A percentile compares a stretch with the other conserved stretches of the same genome.
phyloP scores from a whole-genome alignment of 352 stramenopile genomes.

The Phytophthora pinifolia region DNA sequence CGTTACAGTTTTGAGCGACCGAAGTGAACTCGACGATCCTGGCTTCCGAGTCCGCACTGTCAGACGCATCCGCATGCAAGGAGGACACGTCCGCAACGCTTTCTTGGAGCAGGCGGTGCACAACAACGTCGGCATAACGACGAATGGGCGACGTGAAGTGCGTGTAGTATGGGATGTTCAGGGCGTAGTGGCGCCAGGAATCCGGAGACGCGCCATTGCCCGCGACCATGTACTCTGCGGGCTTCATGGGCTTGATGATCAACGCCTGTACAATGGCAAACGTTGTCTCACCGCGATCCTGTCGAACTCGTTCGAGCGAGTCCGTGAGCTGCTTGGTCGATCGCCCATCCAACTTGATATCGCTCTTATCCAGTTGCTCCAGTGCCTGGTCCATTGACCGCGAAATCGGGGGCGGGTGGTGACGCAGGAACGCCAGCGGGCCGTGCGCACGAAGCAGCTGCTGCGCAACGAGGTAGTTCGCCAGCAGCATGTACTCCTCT shows the following conservation, averaged over 20 bases:
- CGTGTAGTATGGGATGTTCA: conserved; percentile 98
- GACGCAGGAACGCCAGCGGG: conserved; percentile 88
- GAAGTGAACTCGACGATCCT: conserved; percentile 44
- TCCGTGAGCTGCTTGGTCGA: conserved; percentile 81
- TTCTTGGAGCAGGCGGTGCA: conserved; percentile 69
- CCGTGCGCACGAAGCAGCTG: conserved; percentile 90
- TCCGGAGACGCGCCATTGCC: conserved; percentile 65
- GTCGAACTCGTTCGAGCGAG: conserved; percentile 79
- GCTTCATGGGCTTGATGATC: conserved; percentile 94
- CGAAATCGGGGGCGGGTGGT: conserved; percentile 82
- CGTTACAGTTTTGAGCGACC: conserved; percentile 78
- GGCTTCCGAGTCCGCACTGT: conserved; percentile 18
- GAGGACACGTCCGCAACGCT: conserved; percentile 30
- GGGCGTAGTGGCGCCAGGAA: conserved; percentile 94
- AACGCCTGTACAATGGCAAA: conserved; percentile 91
- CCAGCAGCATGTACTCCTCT: conserved; percentile 99
- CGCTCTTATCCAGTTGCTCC: conserved; percentile 40
- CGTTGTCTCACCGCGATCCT: conserved; percentile 73
- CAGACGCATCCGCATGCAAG: background rate
- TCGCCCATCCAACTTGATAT: conserved; percentile 83
- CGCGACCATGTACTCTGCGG: conserved; percentile 92
- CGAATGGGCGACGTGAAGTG: conserved; percentile 98
- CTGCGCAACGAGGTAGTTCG: conserved; percentile 98
- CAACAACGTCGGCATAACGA: conserved; percentile 89
- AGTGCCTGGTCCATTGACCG: conserved; percentile 49